Percentiles rank a stretch among this genome's conserved stretches.
Evolutionary conservation across 169 alveolate genomes (phyloP).

Genomic region (Plasmodium ovale): DNA sequence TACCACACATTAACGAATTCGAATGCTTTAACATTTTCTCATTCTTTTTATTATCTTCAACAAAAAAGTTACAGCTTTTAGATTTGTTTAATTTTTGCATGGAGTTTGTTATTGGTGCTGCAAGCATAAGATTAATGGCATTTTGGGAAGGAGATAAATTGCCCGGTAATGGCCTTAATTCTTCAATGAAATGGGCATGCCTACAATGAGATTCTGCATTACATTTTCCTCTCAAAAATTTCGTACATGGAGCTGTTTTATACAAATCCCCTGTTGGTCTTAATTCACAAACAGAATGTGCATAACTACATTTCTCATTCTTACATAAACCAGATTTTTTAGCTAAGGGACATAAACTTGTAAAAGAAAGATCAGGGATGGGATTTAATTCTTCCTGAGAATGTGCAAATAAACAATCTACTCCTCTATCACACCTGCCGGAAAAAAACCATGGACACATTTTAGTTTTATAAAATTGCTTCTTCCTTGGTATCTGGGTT

Average conservation of each 20-base stretch:
- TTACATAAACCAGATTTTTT: constrained; percentile 86
- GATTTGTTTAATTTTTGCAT: constrained; percentile 16
- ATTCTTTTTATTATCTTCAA: constrained; percentile 15
- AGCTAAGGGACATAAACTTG: constrained; percentile 85
- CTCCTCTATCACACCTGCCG: constrained; percentile 87
- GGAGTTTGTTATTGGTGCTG: constrained; percentile 28
- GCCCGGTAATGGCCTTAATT: constrained; percentile 64
- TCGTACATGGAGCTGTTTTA: constrained; percentile 67
- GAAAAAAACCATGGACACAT: constrained; percentile 76
- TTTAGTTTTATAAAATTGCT: constrained; percentile 68
- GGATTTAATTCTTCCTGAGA: constrained; percentile 88
- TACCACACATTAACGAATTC: not conserved
- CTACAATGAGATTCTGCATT: constrained; percentile 72
- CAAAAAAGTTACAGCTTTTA: not conserved
- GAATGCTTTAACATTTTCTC: not conserved
- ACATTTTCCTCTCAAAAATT: constrained; percentile 71
- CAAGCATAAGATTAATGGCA: constrained; percentile 62
- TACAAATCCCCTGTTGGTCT: constrained; percentile 73
- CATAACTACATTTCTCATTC: constrained; percentile 81
- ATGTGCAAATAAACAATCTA: constrained; percentile 89
- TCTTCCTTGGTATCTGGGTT: constrained; percentile 68
- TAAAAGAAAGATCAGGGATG: constrained; percentile 63
- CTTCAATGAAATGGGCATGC: constrained; percentile 67
- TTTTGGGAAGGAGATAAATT: constrained; percentile 60
- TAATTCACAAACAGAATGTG: constrained; percentile 74